Evolutionary conservation across 768 basidiomycete genomes (phyloP).

Genomic region (Naganishia vaughanmartiniae): DNA sequence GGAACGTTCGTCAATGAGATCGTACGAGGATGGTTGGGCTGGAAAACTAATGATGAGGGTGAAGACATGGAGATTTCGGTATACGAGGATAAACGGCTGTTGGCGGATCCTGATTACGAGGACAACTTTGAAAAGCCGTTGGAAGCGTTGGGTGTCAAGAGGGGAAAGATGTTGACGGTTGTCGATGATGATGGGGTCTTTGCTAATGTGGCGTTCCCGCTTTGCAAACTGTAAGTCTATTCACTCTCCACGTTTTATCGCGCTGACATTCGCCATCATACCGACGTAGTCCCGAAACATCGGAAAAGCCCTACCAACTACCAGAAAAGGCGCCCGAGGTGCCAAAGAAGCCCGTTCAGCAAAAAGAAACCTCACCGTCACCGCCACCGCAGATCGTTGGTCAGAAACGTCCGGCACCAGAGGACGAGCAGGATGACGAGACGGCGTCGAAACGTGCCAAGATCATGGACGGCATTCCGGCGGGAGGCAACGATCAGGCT

Average conservation of each 20-base stretch:
- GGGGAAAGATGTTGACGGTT: constrained; percentile 83
- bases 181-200: constrained; percentile 80
- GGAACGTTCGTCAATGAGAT: constrained; percentile 70
- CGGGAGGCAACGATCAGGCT: constrained; percentile 4
- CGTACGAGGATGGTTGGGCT: constrained; percentile 55
- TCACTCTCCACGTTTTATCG: neutral
- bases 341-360: constrained; percentile 16
- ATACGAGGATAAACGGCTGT: constrained; percentile 74
- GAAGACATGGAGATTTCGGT: constrained; percentile 63
- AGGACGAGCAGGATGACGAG: constrained; percentile 28
- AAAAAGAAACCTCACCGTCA: constrained; percentile 3
- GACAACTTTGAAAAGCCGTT: constrained; percentile 80
- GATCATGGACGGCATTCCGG: neutral
- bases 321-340: constrained; percentile 14
- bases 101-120: constrained; percentile 91
- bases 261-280: neutral
- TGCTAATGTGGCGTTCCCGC: constrained; percentile 68
- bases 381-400: constrained; percentile 32
- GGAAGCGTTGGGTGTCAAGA: constrained; percentile 71
- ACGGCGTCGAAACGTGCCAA: constrained; percentile 7
- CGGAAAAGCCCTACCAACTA: constrained; percentile 18
- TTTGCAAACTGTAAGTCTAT: constrained; percentile 59
- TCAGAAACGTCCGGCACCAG: constrained; percentile 39
- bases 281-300: constrained; percentile 25
- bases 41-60: constrained; percentile 45